Base-by-base conservation (phyloP, 768 basidiomycete species). In the Botryobasidium botryosum region DNA sequence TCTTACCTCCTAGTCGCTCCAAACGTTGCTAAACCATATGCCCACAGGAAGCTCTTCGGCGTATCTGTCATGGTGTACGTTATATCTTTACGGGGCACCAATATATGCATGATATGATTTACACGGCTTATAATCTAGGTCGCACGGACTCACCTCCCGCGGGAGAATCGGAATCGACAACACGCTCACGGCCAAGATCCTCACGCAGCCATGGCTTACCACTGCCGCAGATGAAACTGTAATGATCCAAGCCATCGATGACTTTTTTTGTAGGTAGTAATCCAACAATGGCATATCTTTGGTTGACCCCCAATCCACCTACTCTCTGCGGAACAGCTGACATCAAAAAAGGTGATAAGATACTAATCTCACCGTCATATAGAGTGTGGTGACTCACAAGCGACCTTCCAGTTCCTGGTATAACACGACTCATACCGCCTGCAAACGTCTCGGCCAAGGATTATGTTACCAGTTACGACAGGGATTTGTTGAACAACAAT, bases 81-180 rank as follows among this genome's bases (percentile, higher is more conserved):
- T n/a, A n/a, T n/a, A n/a, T n/a, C n/a, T n/a, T n/a, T n/a, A n/a
- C n/a, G n/a, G n/a, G 12, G 10, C 52, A 8, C 7, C 33, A 20
- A 15, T 5, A 21, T 31, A 17, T 25, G 24, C n/a, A 28, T 17
- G n/a, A n/a, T 45, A 26, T 24, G n/a, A 39, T 74, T 59, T 73
- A 73, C 0, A 75, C 75, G 58, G 75, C 74, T 1, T 54, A 67
- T 5, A 75, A 75, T 52, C 2, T 47, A 72, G 71, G n/a, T 75
- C 75, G 3, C 66, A 66, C 13, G 74, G 74, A 37, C 65, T 75
- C 37, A 71, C 70, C 2, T 78, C 75, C 8, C 70, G 74, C 41
- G 75, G 75, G 5, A 70, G 74, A 21, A 66, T 77, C 45, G 75
- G 75, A 20, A 69, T 77, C 47, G 46, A 47, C 33, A 67, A 68